Evolutionary conservation across 345 rosid species (phyloP).

Genomic region (Boechera stricta): DNA sequence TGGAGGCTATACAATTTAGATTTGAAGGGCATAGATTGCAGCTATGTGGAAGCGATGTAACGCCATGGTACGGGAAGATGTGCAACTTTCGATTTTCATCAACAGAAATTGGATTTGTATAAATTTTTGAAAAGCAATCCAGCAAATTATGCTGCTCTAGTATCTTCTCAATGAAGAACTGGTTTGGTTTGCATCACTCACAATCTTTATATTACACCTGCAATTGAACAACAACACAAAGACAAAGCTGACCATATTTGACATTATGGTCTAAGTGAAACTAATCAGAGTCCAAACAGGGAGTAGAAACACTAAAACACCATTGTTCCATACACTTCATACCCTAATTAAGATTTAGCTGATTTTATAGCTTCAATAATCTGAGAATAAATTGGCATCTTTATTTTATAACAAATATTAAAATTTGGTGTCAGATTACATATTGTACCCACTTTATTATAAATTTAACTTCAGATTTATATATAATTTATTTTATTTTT

Average conservation of each 20-base stretch:
- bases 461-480: background rate
- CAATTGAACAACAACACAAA: slow-evolving; percentile 28
- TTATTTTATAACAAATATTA: background rate
- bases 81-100: slow-evolving; percentile 61
- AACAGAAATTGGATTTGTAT: slow-evolving; percentile 60
- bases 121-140: slow-evolving; percentile 68
- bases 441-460: background rate
- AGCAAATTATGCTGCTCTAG: slow-evolving; percentile 65
- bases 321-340: background rate
- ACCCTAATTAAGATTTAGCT: slow-evolving; percentile 62
- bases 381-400: slow-evolving; percentile 55
- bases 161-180: slow-evolving; percentile 77
- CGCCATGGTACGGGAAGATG: slow-evolving; percentile 64
- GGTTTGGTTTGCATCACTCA: slow-evolving; percentile 74
- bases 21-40: slow-evolving; percentile 70
- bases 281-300: background rate
- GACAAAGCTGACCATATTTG: background rate
- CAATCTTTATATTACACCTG: slow-evolving; percentile 79
- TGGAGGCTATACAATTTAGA: slow-evolving; percentile 10
- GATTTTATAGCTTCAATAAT: slow-evolving; percentile 59
- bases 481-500: background rate
- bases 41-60: slow-evolving; percentile 54
- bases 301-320: too few species aligned
- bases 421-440: background rate
- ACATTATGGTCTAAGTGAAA: background rate